A percentile compares a stretch with the other conserved stretches of the same genome.
Conservation (phyloP, 164 flowering plant species). For the Cinnamomum micranthum region DNA sequence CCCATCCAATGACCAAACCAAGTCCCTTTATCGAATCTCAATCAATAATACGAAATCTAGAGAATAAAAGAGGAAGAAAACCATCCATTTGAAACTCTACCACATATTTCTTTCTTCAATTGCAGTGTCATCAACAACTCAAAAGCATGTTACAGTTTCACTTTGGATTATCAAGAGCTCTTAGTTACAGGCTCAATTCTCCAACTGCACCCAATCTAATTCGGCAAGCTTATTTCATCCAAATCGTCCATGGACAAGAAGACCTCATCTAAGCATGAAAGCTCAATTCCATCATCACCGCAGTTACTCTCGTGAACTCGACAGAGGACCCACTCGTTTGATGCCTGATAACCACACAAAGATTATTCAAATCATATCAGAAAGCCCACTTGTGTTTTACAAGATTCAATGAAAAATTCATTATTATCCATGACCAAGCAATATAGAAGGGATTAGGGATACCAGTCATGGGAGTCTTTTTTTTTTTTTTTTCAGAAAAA, state of each 20-base stretch:
- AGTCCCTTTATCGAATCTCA: constrained; percentile 17
- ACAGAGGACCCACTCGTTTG: constrained; percentile 63
- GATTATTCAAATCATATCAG: not conserved
- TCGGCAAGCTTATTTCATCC: constrained; percentile 72
- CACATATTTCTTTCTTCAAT: too few species aligned
- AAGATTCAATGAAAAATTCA: not conserved
- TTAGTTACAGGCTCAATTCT: not conserved
- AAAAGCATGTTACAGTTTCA: not conserved
- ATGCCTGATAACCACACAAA: constrained; percentile 32
- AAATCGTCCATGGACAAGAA: constrained; percentile 77
- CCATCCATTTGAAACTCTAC: not conserved
- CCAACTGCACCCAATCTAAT: constrained; percentile 18
- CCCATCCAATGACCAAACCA: constrained; percentile 20
- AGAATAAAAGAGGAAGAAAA: not conserved
- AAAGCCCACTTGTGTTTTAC: not conserved
- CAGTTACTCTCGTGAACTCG: constrained; percentile 46
- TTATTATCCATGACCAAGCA: not conserved
- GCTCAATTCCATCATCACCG: constrained; percentile 44
- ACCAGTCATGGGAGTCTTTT: too few species aligned
- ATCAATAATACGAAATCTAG: not conserved
- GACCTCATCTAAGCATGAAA: constrained; percentile 81
- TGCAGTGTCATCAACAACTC: not conserved
- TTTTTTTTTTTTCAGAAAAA: not conserved
- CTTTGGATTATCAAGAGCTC: not conserved
- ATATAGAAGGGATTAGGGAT: too few species aligned